These are phyloP conservation scores for Ichthyophthirius multifiliis DNA, from an alignment of 169 alveolate genomes.

Conservation along the genomic window DNA sequence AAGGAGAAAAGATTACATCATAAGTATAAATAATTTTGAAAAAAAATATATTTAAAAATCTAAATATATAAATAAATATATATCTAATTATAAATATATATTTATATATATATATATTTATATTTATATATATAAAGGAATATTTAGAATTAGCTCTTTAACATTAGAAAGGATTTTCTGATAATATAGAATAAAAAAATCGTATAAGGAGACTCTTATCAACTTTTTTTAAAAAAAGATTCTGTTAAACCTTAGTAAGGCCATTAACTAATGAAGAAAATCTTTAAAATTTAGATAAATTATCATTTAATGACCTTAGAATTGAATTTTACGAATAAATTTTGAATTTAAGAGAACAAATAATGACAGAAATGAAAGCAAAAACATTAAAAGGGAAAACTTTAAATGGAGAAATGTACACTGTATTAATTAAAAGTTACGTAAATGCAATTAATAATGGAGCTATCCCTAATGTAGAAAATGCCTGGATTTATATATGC, in stretches of 20 bases:
- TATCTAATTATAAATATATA: not conserved
- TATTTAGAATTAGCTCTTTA: slow-evolving; percentile 75
- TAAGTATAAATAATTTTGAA: slow-evolving; percentile 48
- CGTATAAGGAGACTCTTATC: slow-evolving; percentile 71
- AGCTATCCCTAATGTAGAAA: slow-evolving; percentile 78
- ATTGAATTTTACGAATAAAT: slow-evolving; percentile 81
- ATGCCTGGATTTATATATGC: slow-evolving; percentile 83
- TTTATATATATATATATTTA: not conserved
- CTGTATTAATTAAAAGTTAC: slow-evolving; percentile 59
- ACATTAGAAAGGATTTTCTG: slow-evolving; percentile 67
- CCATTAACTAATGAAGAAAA: slow-evolving; percentile 79
- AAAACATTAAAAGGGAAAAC: slow-evolving; percentile 63
- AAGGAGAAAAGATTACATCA: slow-evolving; percentile 69
- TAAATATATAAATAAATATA: slow-evolving; percentile 53
- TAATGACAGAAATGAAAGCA: slow-evolving; percentile 63
- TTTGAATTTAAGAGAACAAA: slow-evolving; percentile 61
- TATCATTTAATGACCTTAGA: slow-evolving; percentile 71
- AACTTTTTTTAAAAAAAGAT: slow-evolving; percentile 79
- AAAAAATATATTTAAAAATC: slow-evolving; percentile 52
- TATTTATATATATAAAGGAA: slow-evolving; percentile 14
- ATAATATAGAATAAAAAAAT: slow-evolving; percentile 75
- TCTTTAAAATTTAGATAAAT: slow-evolving; percentile 68
- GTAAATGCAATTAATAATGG: slow-evolving; percentile 77
- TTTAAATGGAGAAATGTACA: slow-evolving; percentile 73
- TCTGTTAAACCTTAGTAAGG: slow-evolving; percentile 78